phyloP scores from a whole-genome alignment of 2,329 filamentous ascomycete species.

The Fusarium sp. region DNA sequence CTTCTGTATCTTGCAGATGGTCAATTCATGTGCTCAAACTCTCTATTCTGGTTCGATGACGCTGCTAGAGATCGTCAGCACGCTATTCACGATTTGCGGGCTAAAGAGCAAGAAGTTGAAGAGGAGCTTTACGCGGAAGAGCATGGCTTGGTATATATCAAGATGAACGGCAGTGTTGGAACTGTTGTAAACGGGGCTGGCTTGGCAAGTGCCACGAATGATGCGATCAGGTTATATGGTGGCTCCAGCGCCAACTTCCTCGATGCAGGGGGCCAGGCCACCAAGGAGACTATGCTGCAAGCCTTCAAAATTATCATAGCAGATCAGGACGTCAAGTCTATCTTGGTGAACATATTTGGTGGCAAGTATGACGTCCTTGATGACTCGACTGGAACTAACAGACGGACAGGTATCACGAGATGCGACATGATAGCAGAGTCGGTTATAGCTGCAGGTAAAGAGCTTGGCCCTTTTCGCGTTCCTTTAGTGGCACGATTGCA shows the following conservation, averaged over 20 bases:
- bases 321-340: constrained; percentile 78
- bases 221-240: constrained; percentile 77
- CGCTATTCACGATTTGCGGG: constrained; percentile 56
- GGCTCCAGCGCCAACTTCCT: constrained; percentile 85
- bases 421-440: constrained; percentile 67
- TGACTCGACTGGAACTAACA: rapidly evolving
- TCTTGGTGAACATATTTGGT: constrained; percentile 70
- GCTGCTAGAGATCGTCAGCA: constrained; percentile 59
- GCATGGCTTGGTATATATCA: constrained; percentile 84
- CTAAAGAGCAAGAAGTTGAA: constrained; percentile 51
- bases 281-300: constrained; percentile 81
- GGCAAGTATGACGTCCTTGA: constrained; percentile 40
- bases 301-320: constrained; percentile 80
- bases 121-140: constrained; percentile 59
- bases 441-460: constrained; percentile 58
- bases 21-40: constrained; percentile 52
- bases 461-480: constrained; percentile 55
- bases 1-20: constrained; percentile 51
- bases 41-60: constrained; percentile 64
- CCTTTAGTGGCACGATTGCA: constrained; percentile 63
- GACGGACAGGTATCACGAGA: constrained; percentile 58
- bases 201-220: constrained; percentile 91
- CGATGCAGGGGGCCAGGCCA: constrained; percentile 91
- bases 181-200: constrained; percentile 92
- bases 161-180: constrained; percentile 73